These are phyloP conservation scores for Camelina sativa DNA, from an alignment of 345 rosid species.

Conservation along the genomic window DNA sequence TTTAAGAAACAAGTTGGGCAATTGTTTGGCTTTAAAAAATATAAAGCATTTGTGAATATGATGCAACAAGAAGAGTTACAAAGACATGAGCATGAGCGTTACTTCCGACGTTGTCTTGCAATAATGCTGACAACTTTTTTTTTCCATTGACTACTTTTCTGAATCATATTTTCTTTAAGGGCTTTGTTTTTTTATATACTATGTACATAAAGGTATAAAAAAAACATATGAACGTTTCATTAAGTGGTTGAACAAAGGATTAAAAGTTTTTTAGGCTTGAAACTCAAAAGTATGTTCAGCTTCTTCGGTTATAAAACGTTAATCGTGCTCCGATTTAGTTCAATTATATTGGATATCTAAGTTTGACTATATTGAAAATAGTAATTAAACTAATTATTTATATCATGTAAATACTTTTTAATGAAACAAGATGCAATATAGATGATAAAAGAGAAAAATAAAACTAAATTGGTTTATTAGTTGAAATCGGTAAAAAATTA, in stretches of 20 bases:
- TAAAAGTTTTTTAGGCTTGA: not conserved
- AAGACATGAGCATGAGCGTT: slow-evolving; percentile 43
- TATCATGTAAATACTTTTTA: slow-evolving; percentile 1
- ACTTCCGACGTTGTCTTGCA: slow-evolving; percentile 36
- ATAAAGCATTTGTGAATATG: slow-evolving; percentile 4
- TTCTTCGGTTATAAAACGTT: slow-evolving; percentile 16
- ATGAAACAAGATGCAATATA: not conserved
- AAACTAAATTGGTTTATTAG: not conserved
- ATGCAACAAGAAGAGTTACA: slow-evolving; percentile 34
- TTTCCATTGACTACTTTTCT: slow-evolving; percentile 29
- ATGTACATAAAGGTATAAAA: not conserved
- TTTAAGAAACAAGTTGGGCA: slow-evolving; percentile 17
- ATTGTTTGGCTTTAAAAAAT: not conserved
- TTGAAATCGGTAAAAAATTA: not conserved
- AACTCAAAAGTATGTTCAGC: slow-evolving; percentile 11
- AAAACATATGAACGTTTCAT: not conserved
- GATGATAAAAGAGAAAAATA: not conserved
- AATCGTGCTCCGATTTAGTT: not conserved
- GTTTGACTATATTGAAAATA: not conserved
- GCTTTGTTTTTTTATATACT: not conserved
- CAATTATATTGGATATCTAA: slow-evolving; percentile 6
- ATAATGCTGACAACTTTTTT: slow-evolving; percentile 33
- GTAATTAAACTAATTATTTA: not conserved
- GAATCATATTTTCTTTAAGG: not conserved
- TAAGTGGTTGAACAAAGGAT: not conserved